These are phyloP conservation scores for Backusella tarrabulga DNA, from an alignment of 192 early-diverging fungal species.

Conservation along the genomic window DNA sequence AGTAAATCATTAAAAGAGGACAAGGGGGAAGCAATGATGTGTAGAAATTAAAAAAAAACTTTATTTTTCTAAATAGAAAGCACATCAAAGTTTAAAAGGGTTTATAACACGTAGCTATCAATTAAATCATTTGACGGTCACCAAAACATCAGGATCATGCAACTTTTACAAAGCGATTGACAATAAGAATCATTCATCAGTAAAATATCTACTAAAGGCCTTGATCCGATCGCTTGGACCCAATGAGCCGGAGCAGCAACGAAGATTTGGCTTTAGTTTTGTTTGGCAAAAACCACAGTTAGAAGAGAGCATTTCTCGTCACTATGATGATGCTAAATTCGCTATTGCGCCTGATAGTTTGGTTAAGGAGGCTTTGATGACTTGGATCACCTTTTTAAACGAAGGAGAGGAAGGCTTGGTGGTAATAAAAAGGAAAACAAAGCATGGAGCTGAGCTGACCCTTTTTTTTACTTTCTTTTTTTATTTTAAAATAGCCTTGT, in stretches of 20 bases:
- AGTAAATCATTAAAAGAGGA: conserved; percentile 6
- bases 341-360: not conserved
- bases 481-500: not conserved
- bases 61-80: conserved; percentile 3
- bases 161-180: not conserved
- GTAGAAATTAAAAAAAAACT: not conserved
- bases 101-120: conserved; percentile 7
- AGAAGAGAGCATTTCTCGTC: not conserved
- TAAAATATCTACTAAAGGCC: not conserved
- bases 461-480: not conserved
- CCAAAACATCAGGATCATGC: not conserved
- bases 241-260: not conserved
- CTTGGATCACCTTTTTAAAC: conserved; percentile 4
- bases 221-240: not conserved
- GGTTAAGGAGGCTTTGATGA: conserved; percentile 13
- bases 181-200: not conserved
- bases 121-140: not conserved
- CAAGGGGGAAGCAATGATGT: not conserved
- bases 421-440: not conserved
- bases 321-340: conserved; percentile 17
- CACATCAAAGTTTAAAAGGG: not conserved
- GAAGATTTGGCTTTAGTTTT: conserved; percentile 2
- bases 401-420: not conserved
- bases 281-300: not conserved
- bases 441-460: not conserved